These are phyloP conservation scores for Penicillium subrubescens DNA, from an alignment of 495 filamentous ascomycete genomes.

Conservation along the genomic window DNA sequence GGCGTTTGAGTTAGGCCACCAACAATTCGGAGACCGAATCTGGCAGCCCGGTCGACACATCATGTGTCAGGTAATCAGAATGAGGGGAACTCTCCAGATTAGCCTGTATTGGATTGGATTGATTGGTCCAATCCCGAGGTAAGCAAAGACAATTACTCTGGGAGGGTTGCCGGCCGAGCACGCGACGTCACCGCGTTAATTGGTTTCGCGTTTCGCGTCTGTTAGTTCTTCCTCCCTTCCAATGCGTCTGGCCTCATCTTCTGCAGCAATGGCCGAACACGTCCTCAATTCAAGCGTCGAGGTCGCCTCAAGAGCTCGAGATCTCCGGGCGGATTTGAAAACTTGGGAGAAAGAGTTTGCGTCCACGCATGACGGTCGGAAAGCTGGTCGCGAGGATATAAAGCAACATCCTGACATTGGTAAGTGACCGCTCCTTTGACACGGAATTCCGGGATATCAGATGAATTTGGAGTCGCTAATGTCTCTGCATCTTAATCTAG, in stretches of 20 bases:
- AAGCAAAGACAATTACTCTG: background rate
- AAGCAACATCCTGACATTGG: slow-evolving; percentile 82
- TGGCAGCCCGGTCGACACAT: background rate
- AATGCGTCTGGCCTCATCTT: slow-evolving; percentile 1
- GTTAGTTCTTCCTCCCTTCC: slow-evolving; percentile 2
- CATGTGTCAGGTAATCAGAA: background rate
- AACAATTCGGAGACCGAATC: background rate
- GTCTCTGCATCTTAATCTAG: slow-evolving; percentile 40
- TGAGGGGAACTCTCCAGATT: background rate
- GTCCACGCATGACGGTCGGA: slow-evolving; percentile 65
- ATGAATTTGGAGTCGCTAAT: background rate
- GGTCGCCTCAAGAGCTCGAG: slow-evolving; percentile 28
- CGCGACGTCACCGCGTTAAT: slow-evolving; percentile 30
- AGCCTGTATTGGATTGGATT: background rate
- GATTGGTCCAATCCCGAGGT: background rate
- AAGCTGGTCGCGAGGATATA: slow-evolving; percentile 83
- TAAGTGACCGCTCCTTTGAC: slow-evolving; percentile 35
- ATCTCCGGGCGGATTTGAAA: slow-evolving; percentile 76
- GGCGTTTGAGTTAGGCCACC: background rate
- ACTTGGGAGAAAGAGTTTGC: slow-evolving; percentile 83
- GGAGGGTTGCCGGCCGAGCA: slow-evolving; percentile 8
- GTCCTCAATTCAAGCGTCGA: slow-evolving; percentile 27
- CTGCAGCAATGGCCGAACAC: slow-evolving; percentile 39
- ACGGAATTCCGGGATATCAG: background rate
- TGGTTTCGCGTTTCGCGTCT: slow-evolving; percentile 15